Conservation (phyloP, 148 eudicot species). For the Heliosperma pusillum region DNA sequence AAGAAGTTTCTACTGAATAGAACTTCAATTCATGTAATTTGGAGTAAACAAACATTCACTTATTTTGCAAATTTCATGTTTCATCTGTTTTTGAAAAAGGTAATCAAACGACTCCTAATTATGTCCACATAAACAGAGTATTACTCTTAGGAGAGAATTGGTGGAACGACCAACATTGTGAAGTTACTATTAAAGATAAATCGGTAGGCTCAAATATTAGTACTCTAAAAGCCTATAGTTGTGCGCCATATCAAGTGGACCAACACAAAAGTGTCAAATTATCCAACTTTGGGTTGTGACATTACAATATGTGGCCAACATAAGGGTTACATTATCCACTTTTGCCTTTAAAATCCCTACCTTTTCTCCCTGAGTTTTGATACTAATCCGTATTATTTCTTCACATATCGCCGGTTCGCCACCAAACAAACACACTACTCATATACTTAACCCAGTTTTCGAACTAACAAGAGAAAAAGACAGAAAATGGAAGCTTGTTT, state of each 20-base stretch:
- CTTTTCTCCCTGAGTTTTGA: background rate
- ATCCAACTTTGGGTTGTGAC: conserved; percentile 23
- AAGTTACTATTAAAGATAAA: too few relatives aligned
- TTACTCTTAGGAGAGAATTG: too few relatives aligned
- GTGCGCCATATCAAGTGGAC: conserved; percentile 21
- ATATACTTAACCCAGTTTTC: background rate
- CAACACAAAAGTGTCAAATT: conserved; percentile 15
- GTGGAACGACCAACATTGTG: too few relatives aligned
- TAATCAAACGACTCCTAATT: too few relatives aligned
- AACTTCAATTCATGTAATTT: too few relatives aligned
- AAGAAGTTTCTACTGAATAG: too few relatives aligned
- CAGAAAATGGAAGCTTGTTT: conserved; percentile 63
- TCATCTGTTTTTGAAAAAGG: too few relatives aligned
- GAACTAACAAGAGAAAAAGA: background rate
- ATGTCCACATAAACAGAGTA: too few relatives aligned
- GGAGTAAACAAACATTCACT: too few relatives aligned
- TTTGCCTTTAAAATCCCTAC: background rate
- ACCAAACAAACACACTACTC: background rate
- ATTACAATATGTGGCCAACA: conserved; percentile 15
- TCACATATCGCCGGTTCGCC: background rate
- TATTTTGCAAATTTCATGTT: too few relatives aligned
- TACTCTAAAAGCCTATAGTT: too few relatives aligned
- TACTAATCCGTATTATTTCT: background rate
- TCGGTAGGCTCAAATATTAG: too few relatives aligned
- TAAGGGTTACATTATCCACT: background rate